These are phyloP conservation scores for Nothomitra cinnamomea DNA, from an alignment of 2,329 filamentous ascomycete genomes.

Conservation along the genomic window DNA sequence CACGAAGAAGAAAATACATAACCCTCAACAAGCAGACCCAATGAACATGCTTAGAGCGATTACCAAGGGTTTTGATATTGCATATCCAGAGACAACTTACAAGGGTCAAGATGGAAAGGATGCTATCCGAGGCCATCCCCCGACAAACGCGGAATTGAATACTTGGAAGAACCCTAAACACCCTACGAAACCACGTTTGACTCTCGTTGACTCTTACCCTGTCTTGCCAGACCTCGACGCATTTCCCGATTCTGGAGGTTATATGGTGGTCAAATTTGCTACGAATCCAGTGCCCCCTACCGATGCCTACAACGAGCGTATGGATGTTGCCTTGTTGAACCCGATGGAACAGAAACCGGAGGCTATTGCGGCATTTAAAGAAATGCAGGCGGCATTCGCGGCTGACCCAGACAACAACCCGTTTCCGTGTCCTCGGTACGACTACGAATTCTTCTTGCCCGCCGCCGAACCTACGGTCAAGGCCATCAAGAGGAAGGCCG, in stretches of 20 bases:
- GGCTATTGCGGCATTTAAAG: conserved; percentile 32
- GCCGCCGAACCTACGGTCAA: conserved; percentile 30
- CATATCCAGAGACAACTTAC: conserved; percentile 46
- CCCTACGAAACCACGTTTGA: conserved; percentile 22
- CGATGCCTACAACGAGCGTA: conserved; percentile 39
- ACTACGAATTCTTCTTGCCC: conserved; percentile 51
- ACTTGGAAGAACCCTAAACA: conserved; percentile 19
- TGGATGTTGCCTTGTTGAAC: conserved; percentile 43
- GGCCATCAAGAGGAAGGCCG: conserved; percentile 43
- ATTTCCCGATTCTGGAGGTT: conserved; percentile 53
- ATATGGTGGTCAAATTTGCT: conserved; percentile 52
- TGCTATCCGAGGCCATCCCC: conserved; percentile 25
- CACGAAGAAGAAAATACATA: conserved; percentile 20
- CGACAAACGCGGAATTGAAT: conserved; percentile 37
- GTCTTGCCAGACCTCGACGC: conserved; percentile 48
- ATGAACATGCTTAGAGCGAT: conserved; percentile 34
- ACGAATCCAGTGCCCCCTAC: conserved; percentile 42
- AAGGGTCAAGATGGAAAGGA: conserved; percentile 42
- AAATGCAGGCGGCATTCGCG: conserved; percentile 33
- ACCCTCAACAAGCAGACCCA: conserved; percentile 30
- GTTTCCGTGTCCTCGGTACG: conserved; percentile 39
- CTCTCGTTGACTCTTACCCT: conserved; percentile 41
- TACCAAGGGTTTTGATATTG: conserved; percentile 36
- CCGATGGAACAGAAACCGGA: conserved; percentile 39
- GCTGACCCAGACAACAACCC: conserved; percentile 33